Base-by-base conservation (phyloP, 2,329 filamentous ascomycete species). In the Boeremia lycopersici region DNA sequence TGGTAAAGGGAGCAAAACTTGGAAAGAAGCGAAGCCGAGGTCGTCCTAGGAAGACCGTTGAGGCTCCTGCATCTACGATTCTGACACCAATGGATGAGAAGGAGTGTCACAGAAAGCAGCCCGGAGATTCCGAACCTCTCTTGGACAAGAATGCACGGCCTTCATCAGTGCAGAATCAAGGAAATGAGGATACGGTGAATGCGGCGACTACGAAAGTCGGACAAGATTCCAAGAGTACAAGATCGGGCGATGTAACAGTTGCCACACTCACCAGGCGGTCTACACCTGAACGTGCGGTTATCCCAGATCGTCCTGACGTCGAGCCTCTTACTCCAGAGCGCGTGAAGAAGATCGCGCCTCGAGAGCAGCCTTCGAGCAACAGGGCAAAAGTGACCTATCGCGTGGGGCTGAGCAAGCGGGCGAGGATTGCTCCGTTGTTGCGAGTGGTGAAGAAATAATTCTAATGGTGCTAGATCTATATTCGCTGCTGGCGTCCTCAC, bases 331-430 rank as follows among this genome's bases (percentile, higher is more conserved):
- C 53, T 12, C 53, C 53, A 29, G 43, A 56, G 25, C 53, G 33
- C 57, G 48, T 43, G 46, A 49, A 41, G 49, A 41, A 63, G 38
- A 29, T 29, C 25, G 38, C 17, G 23, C 23, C 33, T 35, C 47
- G 33, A 29, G 49, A 52, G 34, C 63, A 62, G 43, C 71, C 68
- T 31, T 61, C 70, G 8, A 53, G 65, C 10, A 65, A 47, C 46
- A 76, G 71, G 65, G 64, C 74, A 13, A 80, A 79, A 59, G 70
- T 76, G 19, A 63, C 69, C 2, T 79, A 79, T 43, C 70, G 80
- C 23, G 80, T 82, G 36, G 80, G 80, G 2, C 66, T 82, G 33
- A 82, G 79, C 64, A 79, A 77, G 68, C 74, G 76, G 36, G 76
- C 75, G 19, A 75, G 78, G 48, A 81, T 82, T 47, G 73, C 79